phyloP scores from a whole-genome alignment of 2,329 filamentous ascomycete genomes.

The Cladophialophora carrionii region DNA sequence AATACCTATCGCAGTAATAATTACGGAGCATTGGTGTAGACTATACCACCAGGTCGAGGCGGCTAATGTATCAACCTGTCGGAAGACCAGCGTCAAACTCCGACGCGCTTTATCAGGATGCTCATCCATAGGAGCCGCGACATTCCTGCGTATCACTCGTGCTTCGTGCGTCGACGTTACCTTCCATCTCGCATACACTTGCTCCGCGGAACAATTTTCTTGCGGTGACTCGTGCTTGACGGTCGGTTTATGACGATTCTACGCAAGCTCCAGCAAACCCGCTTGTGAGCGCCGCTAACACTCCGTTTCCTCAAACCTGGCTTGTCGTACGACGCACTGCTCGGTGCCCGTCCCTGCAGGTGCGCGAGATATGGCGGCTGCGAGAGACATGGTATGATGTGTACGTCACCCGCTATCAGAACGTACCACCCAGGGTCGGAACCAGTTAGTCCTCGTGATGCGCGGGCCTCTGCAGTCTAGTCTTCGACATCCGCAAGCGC shows the following conservation, averaged over 20 bases:
- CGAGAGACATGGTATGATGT: not conserved
- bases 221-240: not conserved
- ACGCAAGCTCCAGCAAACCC: not conserved
- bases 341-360: not conserved
- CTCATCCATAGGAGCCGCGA: not conserved
- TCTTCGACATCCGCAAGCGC: not conserved
- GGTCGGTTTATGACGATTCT: not conserved
- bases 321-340: not conserved
- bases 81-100: not conserved
- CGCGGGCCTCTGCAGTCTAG: not conserved
- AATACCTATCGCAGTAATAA: too few relatives aligned
- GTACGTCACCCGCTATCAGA: not conserved
- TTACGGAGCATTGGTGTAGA: too few relatives aligned
- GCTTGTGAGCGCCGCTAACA: not conserved
- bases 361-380: not conserved
- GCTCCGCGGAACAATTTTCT: constrained; percentile 1
- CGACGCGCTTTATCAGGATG: not conserved
- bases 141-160: not conserved
- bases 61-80: not conserved
- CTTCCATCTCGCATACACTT: not conserved
- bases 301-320: not conserved
- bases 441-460: not conserved
- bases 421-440: not conserved
- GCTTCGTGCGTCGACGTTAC: not conserved
- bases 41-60: not conserved